Evolutionary conservation across 768 basidiomycete species (phyloP).

Genomic region (Suillus spraguei): DNA sequence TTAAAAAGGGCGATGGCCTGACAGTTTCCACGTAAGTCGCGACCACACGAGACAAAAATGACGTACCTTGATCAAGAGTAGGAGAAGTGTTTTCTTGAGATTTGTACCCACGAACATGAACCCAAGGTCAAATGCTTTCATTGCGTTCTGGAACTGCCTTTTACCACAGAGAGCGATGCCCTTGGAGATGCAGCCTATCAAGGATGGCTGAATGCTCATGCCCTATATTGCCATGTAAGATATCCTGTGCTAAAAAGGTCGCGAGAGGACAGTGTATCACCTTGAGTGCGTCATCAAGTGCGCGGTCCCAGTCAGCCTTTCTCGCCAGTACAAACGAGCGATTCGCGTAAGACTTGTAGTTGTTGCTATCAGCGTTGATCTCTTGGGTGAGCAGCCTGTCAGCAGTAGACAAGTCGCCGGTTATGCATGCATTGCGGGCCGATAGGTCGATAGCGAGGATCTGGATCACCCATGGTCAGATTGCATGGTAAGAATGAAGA

Average conservation of each 20-base stretch:
- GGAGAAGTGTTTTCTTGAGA: neutral
- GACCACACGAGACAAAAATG: neutral
- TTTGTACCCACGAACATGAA: neutral
- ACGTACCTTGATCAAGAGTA: neutral
- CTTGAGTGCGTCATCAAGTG: neutral
- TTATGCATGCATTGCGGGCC: neutral
- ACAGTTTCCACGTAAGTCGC: neutral
- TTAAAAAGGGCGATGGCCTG: neutral
- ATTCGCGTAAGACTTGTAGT: neutral
- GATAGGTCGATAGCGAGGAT: neutral
- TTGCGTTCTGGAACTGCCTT: neutral
- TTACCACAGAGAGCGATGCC: neutral
- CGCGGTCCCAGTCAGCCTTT: neutral
- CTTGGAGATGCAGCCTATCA: neutral
- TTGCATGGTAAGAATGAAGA: too few relatives aligned
- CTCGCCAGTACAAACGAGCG: neutral
- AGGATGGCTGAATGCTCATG: neutral
- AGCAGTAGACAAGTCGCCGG: neutral
- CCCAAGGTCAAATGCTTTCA: neutral
- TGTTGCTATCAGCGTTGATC: neutral
- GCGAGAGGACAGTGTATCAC: neutral
- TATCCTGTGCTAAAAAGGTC: too few relatives aligned
- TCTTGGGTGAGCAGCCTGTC: neutral
- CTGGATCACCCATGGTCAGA: neutral
- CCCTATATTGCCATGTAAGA: neutral